Evolutionary conservation across 768 basidiomycete species (phyloP).

Genomic region (Russula griseocarnosa): DNA sequence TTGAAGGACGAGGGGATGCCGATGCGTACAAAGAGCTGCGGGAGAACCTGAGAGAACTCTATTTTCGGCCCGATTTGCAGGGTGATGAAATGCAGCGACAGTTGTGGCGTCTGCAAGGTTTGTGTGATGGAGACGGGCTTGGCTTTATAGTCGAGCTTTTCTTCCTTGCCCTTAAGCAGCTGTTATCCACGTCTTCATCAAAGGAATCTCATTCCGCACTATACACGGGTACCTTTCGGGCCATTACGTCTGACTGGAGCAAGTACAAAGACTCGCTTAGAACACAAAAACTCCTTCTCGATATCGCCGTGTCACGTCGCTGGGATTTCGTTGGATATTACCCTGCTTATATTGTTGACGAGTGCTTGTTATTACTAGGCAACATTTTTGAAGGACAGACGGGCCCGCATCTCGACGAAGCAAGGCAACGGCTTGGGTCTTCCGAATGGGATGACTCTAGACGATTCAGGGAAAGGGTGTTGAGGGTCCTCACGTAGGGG

Average conservation of each 20-base stretch:
- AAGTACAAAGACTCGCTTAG: background rate
- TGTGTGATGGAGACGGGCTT: background rate
- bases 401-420: background rate
- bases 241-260: background rate
- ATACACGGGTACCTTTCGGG: background rate
- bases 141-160: slow-evolving; percentile 9
- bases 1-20: background rate
- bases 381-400: background rate
- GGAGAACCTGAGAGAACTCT: background rate
- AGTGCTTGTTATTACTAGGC: background rate
- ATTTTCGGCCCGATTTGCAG: background rate
- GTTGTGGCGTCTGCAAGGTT: background rate
- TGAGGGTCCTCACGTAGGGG: background rate
- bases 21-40: background rate
- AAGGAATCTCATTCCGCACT: background rate
- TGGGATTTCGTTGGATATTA: background rate
- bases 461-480: background rate
- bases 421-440: background rate
- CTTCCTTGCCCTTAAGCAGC: slow-evolving; percentile 2
- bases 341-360: background rate
- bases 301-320: background rate
- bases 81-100: background rate
- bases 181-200: background rate
- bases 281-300: slow-evolving; percentile 1
- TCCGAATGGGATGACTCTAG: accelerated